Percentiles rank a stretch among this genome's conserved stretches.
These are phyloP conservation scores for Saraca asoca DNA, from an alignment of 331 rosid species.

Conservation along the genomic window DNA sequence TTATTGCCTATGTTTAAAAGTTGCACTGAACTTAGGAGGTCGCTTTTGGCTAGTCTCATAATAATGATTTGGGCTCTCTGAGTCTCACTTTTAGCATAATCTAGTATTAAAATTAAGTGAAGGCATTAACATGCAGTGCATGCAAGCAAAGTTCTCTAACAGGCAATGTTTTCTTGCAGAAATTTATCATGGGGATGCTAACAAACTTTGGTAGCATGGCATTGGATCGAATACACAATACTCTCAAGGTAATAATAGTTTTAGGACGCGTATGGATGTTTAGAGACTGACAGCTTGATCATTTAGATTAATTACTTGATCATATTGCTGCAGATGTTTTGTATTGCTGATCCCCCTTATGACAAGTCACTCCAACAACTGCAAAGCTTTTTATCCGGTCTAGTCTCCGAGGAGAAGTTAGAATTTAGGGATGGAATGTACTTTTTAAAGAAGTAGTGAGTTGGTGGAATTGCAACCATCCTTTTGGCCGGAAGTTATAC, in stretches of 20 bases:
- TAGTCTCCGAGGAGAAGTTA: slow-evolving; percentile 82
- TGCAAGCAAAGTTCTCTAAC: slow-evolving; percentile 24
- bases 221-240: slow-evolving; percentile 87
- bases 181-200: slow-evolving; percentile 94
- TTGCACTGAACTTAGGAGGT: not conserved
- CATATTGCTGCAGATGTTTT: slow-evolving; percentile 71
- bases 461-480: slow-evolving; percentile 26
- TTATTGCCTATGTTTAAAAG: not conserved
- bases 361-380: slow-evolving; percentile 93
- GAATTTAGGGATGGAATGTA: slow-evolving; percentile 87
- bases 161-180: slow-evolving; percentile 52
- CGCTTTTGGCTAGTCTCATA: not conserved
- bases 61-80: slow-evolving; percentile 12
- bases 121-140: slow-evolving; percentile 21
- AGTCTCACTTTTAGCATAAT: slow-evolving; percentile 8
- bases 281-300: slow-evolving; percentile 13
- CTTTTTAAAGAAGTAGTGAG: slow-evolving; percentile 57
- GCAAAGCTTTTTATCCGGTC: slow-evolving; percentile 83
- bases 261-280: slow-evolving; percentile 15
- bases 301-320: slow-evolving; percentile 8
- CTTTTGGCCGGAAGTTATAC: slow-evolving; percentile 17
- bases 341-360: slow-evolving; percentile 82
- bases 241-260: slow-evolving; percentile 76
- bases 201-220: slow-evolving; percentile 95
- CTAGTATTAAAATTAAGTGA: slow-evolving; percentile 5